Evolutionary conservation across 169 alveolate genomes (phyloP), one percentile per base, ranked within the genome.

Genomic region (Cryptosporidium parvum): DNA sequence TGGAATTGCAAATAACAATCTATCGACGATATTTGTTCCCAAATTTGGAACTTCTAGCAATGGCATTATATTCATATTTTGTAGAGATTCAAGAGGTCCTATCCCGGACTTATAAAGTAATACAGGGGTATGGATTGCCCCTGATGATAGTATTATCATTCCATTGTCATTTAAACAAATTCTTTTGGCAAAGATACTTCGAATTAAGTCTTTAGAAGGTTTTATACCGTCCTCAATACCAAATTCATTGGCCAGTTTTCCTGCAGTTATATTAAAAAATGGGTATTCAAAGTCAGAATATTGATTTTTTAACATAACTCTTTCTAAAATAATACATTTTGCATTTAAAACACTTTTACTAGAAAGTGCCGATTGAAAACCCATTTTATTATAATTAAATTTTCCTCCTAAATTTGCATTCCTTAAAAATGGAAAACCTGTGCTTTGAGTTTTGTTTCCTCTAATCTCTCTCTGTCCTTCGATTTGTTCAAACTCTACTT

Each of bases 111-210:
- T 68, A 21, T 70, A 69, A 21, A 92, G 92, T 26, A 92, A 37
- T 18, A 80, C 39, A 0, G 94, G 94, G 16, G 94, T 92, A 31
- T 69, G 91, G 6, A 92, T 92, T 14, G 94, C 91, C 16, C 94
- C 94, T 1, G 94, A 86, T 18, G 94, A 89, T 16, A 86, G 45
- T 2, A 91, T 91, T 39, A 92, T 91, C 85, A 87, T 86, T 6
- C 92, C 93, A 87, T 69, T 44, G 5, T 51, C 51, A 48, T 72
- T 72, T 12, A 91, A 72, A 61, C 94, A 91, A 12, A 87, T 87
- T 44, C 70, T 86, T 86, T 62, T 86, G 21, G 91, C 84, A 56
- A 75, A 51, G 10, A 85, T 56, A 39, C 70, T 70, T 26, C 80
- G 62, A 21, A 80, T 37, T 0, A 80, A 23, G 12, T 80, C 75